These are phyloP conservation scores for Pseudogymnoascus sp. DNA, from an alignment of 2,329 filamentous ascomycete genomes.

Conservation along the genomic window DNA sequence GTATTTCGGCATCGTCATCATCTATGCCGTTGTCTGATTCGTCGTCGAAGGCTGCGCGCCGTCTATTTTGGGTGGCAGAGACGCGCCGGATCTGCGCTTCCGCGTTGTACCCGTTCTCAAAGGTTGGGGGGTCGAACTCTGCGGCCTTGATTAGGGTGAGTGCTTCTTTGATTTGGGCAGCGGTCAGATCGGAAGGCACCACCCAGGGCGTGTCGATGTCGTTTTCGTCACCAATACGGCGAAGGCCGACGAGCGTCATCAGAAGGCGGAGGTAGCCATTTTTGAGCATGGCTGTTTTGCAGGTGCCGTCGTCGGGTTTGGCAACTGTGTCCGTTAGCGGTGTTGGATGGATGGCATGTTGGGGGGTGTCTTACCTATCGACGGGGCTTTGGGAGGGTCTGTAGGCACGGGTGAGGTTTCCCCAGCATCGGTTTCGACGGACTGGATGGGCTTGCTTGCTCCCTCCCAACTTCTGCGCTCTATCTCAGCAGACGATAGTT, in stretches of 20 bases:
- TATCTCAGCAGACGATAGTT: constrained; percentile 58
- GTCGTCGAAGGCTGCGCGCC: constrained; percentile 60
- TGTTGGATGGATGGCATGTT: constrained; percentile 2
- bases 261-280: constrained; percentile 82
- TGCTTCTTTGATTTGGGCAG: constrained; percentile 58
- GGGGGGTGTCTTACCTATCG: constrained; percentile 42
- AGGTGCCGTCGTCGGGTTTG: constrained; percentile 53
- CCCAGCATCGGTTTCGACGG: constrained; percentile 34
- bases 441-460: constrained; percentile 55
- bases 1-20: constrained; percentile 42
- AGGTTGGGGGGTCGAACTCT: constrained; percentile 69
- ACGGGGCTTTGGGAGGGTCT: constrained; percentile 36
- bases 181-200: constrained; percentile 58
- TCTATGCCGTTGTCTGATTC: constrained; percentile 57
- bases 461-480: constrained; percentile 73
- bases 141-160: constrained; percentile 69
- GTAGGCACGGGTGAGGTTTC: constrained; percentile 21
- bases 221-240: constrained; percentile 48
- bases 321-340: constrained; percentile 24
- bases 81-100: constrained; percentile 75
- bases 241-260: constrained; percentile 67
- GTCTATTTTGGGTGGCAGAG: constrained; percentile 39
- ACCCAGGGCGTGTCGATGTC: constrained; percentile 74
- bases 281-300: constrained; percentile 73
- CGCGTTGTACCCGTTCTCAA: constrained; percentile 62